Evolutionary conservation across 1,284 basidiomycete species (phyloP).

Genomic region (Phlebopus sp.): DNA sequence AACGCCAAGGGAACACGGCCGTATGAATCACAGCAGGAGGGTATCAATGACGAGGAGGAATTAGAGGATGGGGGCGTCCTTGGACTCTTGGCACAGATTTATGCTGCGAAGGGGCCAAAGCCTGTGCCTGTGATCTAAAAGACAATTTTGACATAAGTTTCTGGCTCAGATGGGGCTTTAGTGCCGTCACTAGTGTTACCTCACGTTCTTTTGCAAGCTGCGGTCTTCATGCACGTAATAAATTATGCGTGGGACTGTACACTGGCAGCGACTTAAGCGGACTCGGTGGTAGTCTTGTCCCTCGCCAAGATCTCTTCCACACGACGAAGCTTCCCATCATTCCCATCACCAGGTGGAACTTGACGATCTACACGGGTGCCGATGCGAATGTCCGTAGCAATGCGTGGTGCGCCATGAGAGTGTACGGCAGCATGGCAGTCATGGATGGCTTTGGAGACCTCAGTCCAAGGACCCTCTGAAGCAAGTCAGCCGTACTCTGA

Average conservation of each 20-base stretch:
- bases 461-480: slow-evolving; percentile 80
- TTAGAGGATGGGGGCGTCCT: slow-evolving; percentile 69
- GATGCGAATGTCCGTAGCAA: slow-evolving; percentile 89
- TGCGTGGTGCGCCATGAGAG: slow-evolving; percentile 65
- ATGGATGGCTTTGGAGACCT: slow-evolving; percentile 77
- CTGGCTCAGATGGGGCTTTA: too few relatives aligned
- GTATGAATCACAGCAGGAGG: slow-evolving; percentile 40
- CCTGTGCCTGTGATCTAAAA: slow-evolving; percentile 47
- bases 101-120: slow-evolving; percentile 56
- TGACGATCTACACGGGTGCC: slow-evolving; percentile 81
- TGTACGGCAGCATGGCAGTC: slow-evolving; percentile 90
- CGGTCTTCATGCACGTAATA: too few relatives aligned
- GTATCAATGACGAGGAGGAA: slow-evolving; percentile 56
- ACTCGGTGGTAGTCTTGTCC: slow-evolving; percentile 25
- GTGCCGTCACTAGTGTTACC: too few relatives aligned
- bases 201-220: background rate
- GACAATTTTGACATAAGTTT: background rate
- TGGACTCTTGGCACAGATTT: slow-evolving; percentile 75
- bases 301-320: slow-evolving; percentile 72
- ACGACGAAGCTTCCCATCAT: slow-evolving; percentile 73
- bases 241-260: too few relatives aligned
- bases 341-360: slow-evolving; percentile 64
- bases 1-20: slow-evolving; percentile 40
- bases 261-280: slow-evolving; percentile 1
- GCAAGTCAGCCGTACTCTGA: slow-evolving; percentile 5